Conservation (phyloP, 495 filamentous ascomycete species). For the Aspergillus diversus region DNA sequence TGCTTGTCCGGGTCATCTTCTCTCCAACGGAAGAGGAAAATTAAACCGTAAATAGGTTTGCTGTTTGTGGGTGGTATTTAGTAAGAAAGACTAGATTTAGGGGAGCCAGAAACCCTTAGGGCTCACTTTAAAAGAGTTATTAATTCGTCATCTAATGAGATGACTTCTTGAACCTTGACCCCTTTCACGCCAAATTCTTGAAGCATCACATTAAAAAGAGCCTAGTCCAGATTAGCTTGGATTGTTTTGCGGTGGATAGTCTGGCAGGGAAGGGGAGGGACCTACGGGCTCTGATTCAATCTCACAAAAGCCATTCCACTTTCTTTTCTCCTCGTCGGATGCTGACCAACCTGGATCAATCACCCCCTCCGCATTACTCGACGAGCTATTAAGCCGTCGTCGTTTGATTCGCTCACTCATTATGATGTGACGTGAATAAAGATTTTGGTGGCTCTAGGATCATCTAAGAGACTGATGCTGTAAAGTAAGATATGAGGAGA, state of each 20-base stretch:
- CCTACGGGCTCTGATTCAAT: slow-evolving; percentile 89
- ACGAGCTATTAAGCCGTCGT: slow-evolving; percentile 32
- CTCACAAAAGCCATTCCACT: slow-evolving; percentile 82
- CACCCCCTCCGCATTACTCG: slow-evolving; percentile 11
- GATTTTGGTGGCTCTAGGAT: no score
- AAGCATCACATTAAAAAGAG: slow-evolving; percentile 83
- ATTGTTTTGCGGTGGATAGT: background rate
- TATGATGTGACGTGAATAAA: slow-evolving; percentile 1
- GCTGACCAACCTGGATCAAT: slow-evolving; percentile 39
- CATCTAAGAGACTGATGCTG: no score
- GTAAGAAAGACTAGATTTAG: slow-evolving; percentile 2
- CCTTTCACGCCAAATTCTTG: slow-evolving; percentile 73
- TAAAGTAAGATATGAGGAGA: no score
- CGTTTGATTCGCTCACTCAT: slow-evolving; percentile 44
- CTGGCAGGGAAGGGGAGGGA: background rate
- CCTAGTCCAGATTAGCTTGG: slow-evolving; percentile 46
- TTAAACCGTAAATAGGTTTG: slow-evolving; percentile 75
- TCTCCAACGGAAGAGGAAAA: slow-evolving; percentile 79
- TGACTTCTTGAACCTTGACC: slow-evolving; percentile 78
- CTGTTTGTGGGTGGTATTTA: slow-evolving; percentile 36
- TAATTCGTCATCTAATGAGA: slow-evolving; percentile 69
- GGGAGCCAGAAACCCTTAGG: slow-evolving; percentile 9
- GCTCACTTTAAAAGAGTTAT: slow-evolving; percentile 66
- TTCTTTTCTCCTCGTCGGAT: slow-evolving; percentile 44
- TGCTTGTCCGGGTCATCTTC: slow-evolving; percentile 61